Base-by-base conservation (phyloP, 139 green algal species). In the Chlorella sp. region DNA sequence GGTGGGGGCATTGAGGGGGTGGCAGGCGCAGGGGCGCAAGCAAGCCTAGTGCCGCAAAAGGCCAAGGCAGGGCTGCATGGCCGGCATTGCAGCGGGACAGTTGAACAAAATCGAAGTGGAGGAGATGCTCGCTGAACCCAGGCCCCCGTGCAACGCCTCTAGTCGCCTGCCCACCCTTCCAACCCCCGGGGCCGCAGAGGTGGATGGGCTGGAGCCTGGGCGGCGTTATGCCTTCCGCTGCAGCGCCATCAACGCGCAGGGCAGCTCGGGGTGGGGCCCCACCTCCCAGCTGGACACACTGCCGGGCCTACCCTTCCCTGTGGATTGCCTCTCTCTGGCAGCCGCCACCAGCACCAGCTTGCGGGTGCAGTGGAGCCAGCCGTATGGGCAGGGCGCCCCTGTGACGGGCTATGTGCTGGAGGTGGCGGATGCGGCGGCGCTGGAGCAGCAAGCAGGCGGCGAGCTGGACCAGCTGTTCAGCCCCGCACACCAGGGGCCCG, bases 191-290 rank as follows among this genome's bases (percentile, higher is more conserved):
- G 17, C 80, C 68, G 88, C 64, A 78, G 56, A 83, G 18, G 47
- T 92, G 15, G 17, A 64, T 1, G 73, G 39, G 17, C 60, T 94
- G 39, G 68, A 84, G 28, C 85, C 88, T 12, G 92, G 90, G 34
- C 84, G 79, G 23, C 56, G 82, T 4, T 95, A 95, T 71, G 74
- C 87, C 28, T 90, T 94, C 80, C 87, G 91, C n/a, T 87, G 91
- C 70, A 75, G 74, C 55, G 92, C 92, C 13, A 68, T 89, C 20
- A 95, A 94, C 82, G 74, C 32, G 15, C 85, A 91, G 44, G 92
- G 93, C 16, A 30, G 78, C 15, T 90, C 90, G 17, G 4, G 44
- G 0, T 92, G 87, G 91, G 89, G 87, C 26, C 75, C 34, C n/a
- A 16, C 39, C 1, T n/a, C 20, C 12, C 62, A 68, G 51, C 62